Evolutionary conservation across 1,284 basidiomycete genomes (phyloP).

Genomic region (Blastosporella zonata): DNA sequence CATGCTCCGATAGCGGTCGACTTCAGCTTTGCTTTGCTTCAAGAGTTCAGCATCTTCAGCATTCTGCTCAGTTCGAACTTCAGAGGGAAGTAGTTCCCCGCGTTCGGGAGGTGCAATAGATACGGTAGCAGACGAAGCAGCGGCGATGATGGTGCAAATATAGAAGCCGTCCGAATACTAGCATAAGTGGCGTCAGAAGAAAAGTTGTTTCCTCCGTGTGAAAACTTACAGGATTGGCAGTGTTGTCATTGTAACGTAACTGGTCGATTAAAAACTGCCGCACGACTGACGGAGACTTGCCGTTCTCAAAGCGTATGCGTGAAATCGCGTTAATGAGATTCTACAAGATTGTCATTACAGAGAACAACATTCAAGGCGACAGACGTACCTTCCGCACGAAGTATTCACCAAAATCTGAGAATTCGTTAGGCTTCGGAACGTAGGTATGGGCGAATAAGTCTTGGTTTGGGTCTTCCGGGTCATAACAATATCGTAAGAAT

Average conservation of each 20-base stretch:
- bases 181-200: not conserved
- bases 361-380: not conserved
- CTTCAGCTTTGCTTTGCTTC: conserved; percentile 71
- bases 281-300: conserved; percentile 86
- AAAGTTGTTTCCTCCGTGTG: not conserved
- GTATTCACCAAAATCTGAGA: conserved; percentile 89
- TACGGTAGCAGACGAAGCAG: conserved; percentile 76
- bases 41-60: conserved; percentile 66
- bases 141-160: conserved; percentile 83
- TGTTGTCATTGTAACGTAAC: conserved; percentile 93
- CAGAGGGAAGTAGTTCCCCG: conserved; percentile 69
- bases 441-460: conserved; percentile 84
- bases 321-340: conserved; percentile 81
- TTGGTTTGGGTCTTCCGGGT: conserved; percentile 72
- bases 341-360: conserved; percentile 33
- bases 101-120: conserved; percentile 73
- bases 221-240: conserved; percentile 78
- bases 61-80: conserved; percentile 62
- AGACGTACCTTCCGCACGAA: conserved; percentile 84
- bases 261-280: conserved; percentile 90
- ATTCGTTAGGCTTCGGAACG: conserved; percentile 92
- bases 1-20: conserved; percentile 92
- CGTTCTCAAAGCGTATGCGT: conserved; percentile 80
- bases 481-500: conserved; percentile 91
- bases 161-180: conserved; percentile 93